Conservation (phyloP, 345 rosid genomes). For the Gossypium raimondii region DNA sequence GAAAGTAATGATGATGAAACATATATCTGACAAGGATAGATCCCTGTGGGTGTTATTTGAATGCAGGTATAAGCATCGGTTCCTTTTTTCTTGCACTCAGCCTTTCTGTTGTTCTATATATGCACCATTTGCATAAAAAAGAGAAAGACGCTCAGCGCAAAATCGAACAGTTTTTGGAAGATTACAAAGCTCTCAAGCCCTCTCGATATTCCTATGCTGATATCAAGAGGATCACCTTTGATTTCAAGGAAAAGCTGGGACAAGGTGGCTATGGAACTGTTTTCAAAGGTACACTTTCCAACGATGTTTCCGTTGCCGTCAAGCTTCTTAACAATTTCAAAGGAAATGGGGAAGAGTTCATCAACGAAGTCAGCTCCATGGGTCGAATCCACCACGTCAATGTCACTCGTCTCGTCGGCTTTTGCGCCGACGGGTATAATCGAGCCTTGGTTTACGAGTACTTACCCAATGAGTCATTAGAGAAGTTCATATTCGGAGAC, state of each 20-base stretch:
- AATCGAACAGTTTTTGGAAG: conserved; percentile 20
- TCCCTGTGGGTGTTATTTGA: background rate
- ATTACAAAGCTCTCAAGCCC: conserved; percentile 27
- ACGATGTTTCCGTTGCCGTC: conserved; percentile 11
- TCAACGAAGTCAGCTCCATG: conserved; percentile 14
- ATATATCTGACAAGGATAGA: background rate
- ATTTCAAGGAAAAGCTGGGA: conserved; percentile 16
- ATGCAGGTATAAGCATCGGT: background rate
- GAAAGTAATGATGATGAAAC: background rate
- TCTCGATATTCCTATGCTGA: conserved; percentile 22
- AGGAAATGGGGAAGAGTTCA: conserved; percentile 14
- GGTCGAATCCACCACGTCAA: conserved; percentile 16
- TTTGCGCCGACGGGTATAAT: conserved; percentile 11
- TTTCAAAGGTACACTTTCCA: conserved; percentile 14
- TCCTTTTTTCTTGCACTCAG: background rate
- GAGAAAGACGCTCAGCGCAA: conserved; percentile 15
- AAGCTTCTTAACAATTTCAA: conserved; percentile 10
- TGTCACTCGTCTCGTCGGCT: conserved; percentile 12
- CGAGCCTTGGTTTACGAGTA: conserved; percentile 15
- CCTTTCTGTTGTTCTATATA: background rate
- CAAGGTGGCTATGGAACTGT: conserved; percentile 17
- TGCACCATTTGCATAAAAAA: background rate
- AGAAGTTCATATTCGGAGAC: conserved; percentile 18
- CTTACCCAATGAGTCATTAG: conserved; percentile 12
- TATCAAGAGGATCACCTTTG: conserved; percentile 9